These are phyloP conservation scores for Isochrysis galbana DNA, from an alignment of 78 protist genomes.

Conservation along the genomic window DNA sequence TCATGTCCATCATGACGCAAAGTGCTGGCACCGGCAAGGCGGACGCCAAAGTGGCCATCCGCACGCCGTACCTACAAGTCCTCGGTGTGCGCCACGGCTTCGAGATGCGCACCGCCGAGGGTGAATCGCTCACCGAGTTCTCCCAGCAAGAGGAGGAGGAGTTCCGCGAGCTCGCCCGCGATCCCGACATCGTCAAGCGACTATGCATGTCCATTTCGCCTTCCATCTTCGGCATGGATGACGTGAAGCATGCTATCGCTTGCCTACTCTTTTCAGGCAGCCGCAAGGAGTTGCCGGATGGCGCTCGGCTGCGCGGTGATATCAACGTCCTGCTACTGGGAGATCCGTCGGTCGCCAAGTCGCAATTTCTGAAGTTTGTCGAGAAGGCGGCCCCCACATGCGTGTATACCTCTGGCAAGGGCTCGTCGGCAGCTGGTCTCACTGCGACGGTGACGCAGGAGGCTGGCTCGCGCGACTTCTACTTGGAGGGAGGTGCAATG, in stretches of 20 bases:
- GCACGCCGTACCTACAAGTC: conserved; percentile 36
- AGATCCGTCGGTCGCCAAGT: conserved; percentile 99
- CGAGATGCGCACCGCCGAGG: background rate
- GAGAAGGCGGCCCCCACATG: conserved; percentile 94
- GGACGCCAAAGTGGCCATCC: background rate
- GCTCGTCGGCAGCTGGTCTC: conserved; percentile 97
- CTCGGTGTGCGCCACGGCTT: conserved; percentile 19
- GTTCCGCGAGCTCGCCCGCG: background rate
- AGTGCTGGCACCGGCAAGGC: background rate
- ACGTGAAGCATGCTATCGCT: conserved; percentile 89
- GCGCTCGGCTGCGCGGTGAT: conserved; percentile 97
- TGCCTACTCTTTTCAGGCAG: conserved; percentile 95
- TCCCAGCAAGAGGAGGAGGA: background rate
- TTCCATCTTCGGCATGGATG: conserved; percentile 91
- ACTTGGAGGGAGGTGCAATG: conserved; percentile 99
- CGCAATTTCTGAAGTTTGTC: conserved; percentile 94
- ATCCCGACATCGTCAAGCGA: background rate
- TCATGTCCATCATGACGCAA: conserved; percentile 39
- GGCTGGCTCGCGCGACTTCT: conserved; percentile 78
- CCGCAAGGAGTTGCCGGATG: conserved; percentile 82
- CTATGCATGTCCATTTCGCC: conserved; percentile 73
- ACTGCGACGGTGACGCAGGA: conserved; percentile 95
- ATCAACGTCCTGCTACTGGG: conserved; percentile 99
- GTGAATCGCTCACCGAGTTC: background rate
- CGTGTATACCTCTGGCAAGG: conserved; percentile 99